Evolutionary conservation across 176 grass and related monocot species (phyloP).

Genomic region (Oryza meyeriana): DNA sequence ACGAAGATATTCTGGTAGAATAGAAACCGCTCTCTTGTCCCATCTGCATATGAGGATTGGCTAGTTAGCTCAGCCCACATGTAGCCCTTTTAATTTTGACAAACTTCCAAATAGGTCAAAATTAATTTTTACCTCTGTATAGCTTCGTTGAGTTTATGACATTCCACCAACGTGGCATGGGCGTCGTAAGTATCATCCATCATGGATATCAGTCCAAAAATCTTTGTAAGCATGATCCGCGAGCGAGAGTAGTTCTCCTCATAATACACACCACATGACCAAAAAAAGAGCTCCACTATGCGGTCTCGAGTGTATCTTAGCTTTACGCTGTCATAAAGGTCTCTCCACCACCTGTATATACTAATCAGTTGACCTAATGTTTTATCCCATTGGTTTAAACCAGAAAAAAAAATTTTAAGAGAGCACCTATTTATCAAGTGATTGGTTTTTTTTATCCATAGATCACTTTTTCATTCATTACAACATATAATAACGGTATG

Average conservation of each 20-base stretch:
- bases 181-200: conserved; percentile 12
- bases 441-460: too few species aligned
- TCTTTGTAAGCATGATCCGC: neutral
- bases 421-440: too few species aligned
- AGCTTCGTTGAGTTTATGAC: neutral
- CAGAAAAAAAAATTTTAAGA: too few species aligned
- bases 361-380: too few species aligned
- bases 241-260: conserved; percentile 8
- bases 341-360: conserved; percentile 42
- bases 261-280: neutral
- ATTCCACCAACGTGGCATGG: conserved; percentile 16
- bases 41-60: conserved; percentile 25
- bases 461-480: too few species aligned
- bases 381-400: too few species aligned
- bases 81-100: too few species aligned
- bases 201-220: neutral
- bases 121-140: conserved; percentile 14
- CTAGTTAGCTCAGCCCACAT: too few species aligned
- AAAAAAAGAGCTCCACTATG: neutral
- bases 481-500: too few species aligned
- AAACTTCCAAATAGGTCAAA: too few species aligned
- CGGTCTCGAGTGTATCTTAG: conserved; percentile 11
- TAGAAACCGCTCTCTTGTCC: neutral
- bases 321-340: neutral
- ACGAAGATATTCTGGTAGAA: conserved; percentile 8